Percentiles rank a stretch among this genome's conserved stretches.
phyloP scores from a whole-genome alignment of 1,284 basidiomycete genomes.

The Pyrrhoderma lamaoense region DNA sequence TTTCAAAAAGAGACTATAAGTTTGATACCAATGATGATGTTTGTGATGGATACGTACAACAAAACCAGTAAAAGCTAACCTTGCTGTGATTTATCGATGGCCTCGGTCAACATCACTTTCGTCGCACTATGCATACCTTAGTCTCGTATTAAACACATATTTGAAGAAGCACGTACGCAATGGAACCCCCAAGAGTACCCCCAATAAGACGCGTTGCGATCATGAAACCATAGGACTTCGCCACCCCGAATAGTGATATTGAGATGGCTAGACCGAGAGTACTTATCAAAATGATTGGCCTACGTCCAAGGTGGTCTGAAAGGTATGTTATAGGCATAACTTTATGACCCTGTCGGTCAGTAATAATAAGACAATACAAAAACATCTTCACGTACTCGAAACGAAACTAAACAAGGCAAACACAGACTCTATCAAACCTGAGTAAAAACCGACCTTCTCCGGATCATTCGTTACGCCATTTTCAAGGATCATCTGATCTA shows the following conservation, averaged over 20 bases:
- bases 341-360: not conserved
- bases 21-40: not conserved
- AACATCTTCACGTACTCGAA: constrained; percentile 13
- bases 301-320: constrained; percentile 20
- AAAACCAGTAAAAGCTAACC: constrained; percentile 7
- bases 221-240: constrained; percentile 18
- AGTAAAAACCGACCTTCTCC: constrained; percentile 23
- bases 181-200: constrained; percentile 15
- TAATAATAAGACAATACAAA: not conserved
- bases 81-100: constrained; percentile 11
- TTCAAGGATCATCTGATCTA: constrained; percentile 23
- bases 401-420: constrained; percentile 20
- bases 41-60: constrained; percentile 1
- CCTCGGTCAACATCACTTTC: constrained; percentile 22
- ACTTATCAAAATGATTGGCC: constrained; percentile 19
- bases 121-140: constrained; percentile 17
- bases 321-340: constrained; percentile 17
- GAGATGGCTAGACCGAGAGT: constrained; percentile 19
- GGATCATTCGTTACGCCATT: constrained; percentile 22
- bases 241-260: constrained; percentile 18
- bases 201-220: constrained; percentile 19
- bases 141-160: not conserved
- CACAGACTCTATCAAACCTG: constrained; percentile 21
- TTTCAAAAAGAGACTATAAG: too few species aligned
- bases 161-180: constrained; percentile 6